Evolutionary conservation across 2,329 filamentous ascomycete species (phyloP), one percentile per base, ranked within the genome.

Genomic region (Celoporthe dispersa): DNA sequence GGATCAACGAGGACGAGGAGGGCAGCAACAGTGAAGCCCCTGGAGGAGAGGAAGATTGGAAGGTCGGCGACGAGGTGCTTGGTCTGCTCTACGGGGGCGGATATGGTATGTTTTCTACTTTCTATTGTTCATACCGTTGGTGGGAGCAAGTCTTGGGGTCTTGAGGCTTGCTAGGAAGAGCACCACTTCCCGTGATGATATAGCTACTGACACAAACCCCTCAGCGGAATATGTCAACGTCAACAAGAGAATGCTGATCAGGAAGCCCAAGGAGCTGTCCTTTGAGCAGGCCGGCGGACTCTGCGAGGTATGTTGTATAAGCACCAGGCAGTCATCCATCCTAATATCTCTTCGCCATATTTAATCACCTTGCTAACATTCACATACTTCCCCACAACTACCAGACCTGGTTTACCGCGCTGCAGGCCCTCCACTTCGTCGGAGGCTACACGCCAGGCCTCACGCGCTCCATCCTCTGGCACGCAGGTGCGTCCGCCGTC

Each of bases 401-500:
- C 39, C 35, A 62, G 60, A 37, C 41, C 19, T 65, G 63, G 63
- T 51, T 65, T 19, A 65, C 63, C 8, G 63, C 63, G 2, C 33
- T 51, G 22, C 63, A 65, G 33, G 63, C 63, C 25, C 41, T 65
- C 28, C 14, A 35, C 63, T 39, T 65, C 25, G 63, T 51, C 41
- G 63, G 48, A 2, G 33, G 25, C 19, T 62, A 62, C 37, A 33
- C 25, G 9, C 19, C 60, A 35, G 37, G 12, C 16, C 1, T 19
- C 14, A 62, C 60, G 2, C 60, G 60, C 5, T 62, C 60, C 22
- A 62, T 65, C 22, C 41, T 65, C 8, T 65, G 63, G 63, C 63
- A 65, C 39, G 63, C 63, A 25, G 63, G 63, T 22, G 63, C 63
- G 16, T 65, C 63, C 8, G 48, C 41, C 63, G 63, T 65, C 19